Percentiles rank a stretch among this genome's conserved stretches.
Evolutionary conservation across 2,329 filamentous ascomycete genomes (phyloP).

Genomic region (Aciculosporium take): DNA sequence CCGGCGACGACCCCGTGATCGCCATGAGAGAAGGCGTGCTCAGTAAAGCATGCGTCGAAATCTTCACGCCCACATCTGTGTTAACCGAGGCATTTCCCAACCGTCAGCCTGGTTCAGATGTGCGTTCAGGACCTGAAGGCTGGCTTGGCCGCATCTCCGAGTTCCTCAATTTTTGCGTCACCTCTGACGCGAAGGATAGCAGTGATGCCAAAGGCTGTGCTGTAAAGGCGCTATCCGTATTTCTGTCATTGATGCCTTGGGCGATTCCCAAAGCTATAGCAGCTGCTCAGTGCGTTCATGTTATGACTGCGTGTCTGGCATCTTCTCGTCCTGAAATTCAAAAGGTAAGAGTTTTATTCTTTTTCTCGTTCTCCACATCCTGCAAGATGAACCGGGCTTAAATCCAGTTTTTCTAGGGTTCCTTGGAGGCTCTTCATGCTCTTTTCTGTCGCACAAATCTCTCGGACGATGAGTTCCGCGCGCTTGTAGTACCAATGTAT

Average conservation of each 20-base stretch:
- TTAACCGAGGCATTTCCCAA: conserved; percentile 64
- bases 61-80: conserved; percentile 70
- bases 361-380: neutral
- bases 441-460: conserved; percentile 65
- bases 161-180: conserved; percentile 60
- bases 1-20: conserved; percentile 75
- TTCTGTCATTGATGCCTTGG: conserved; percentile 75
- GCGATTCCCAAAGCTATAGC: conserved; percentile 70
- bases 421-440: conserved; percentile 70
- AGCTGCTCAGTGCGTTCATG: conserved; percentile 53
- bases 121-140: conserved; percentile 68
- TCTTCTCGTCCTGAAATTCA: conserved; percentile 58
- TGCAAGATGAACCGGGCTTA: neutral
- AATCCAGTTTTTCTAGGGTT: conserved; percentile 37
- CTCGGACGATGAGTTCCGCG: conserved; percentile 61
- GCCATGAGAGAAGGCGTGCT: conserved; percentile 70
- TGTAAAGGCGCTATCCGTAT: conserved; percentile 60
- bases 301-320: conserved; percentile 57
- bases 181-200: conserved; percentile 48
- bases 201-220: conserved; percentile 56
- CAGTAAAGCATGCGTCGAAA: conserved; percentile 82
- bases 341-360: conserved; percentile 35
- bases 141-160: conserved; percentile 70
- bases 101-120: conserved; percentile 50
- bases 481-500: conserved; percentile 69